A percentile compares a stretch with the other conserved stretches of the same genome.
These are phyloP conservation scores for Dendrobium catenatum DNA, from an alignment of 106 monocot genomes.

Conservation along the genomic window DNA sequence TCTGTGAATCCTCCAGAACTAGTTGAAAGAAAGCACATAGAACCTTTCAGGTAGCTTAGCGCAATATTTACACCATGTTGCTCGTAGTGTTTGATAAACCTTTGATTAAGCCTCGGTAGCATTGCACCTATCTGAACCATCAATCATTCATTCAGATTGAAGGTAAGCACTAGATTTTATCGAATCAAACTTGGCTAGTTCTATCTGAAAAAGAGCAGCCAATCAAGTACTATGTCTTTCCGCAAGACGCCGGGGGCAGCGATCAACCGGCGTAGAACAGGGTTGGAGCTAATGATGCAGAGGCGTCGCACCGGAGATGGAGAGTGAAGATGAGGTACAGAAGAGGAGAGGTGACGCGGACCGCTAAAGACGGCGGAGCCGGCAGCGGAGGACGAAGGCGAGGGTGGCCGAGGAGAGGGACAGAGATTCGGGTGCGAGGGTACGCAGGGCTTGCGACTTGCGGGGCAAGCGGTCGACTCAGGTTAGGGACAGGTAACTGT, in stretches of 20 bases:
- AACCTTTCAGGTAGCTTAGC: not conserved
- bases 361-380: no score
- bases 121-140: conserved; percentile 2
- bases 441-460: no score
- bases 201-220: not conserved
- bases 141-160: not conserved
- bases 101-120: not conserved
- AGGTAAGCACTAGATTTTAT: not conserved
- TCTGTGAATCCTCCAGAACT: not conserved
- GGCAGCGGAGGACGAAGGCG: no score
- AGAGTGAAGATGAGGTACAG: not conserved
- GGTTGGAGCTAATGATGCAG: not conserved
- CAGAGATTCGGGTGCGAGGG: no score
- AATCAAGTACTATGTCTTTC: not conserved
- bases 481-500: no score
- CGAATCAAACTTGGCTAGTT: not conserved
- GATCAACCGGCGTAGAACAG: not conserved
- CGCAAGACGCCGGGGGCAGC: not conserved
- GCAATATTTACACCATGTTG: not conserved
- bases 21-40: not conserved
- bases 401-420: no score
- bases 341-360: no score
- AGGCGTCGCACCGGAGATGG: not conserved
- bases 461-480: no score
- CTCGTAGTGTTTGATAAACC: not conserved